Evolutionary conservation across 2,329 filamentous ascomycete genomes (phyloP), one percentile per base, ranked within the genome.

Genomic region (Zymoseptoria passerinii): DNA sequence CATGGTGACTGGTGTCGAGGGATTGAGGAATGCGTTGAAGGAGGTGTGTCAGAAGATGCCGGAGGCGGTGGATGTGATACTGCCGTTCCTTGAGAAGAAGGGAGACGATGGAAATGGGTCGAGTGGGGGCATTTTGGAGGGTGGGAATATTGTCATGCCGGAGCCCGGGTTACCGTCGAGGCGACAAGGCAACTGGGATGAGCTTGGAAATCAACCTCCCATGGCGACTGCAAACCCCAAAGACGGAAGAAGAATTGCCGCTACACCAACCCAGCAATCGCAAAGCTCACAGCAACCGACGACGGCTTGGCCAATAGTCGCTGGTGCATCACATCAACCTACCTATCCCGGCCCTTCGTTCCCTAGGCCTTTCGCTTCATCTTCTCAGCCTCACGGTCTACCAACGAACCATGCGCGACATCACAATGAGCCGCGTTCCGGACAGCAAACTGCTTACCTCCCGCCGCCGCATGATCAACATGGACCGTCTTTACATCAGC

Each of bases 11-110:
- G 55, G 60, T 9, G 54, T 52, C 1, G 55, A 55, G 3, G 53
- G 57, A 6, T 23, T 67, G 20, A 55, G 58, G 29, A 62, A 57
- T 28, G 66, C 65, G n/a, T 51, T 68, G 19, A 44, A 58, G 35
- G 63, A 63, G 35, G 62, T 67, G 16, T 64, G 62, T 54, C 61
- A 59, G 28, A 57, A 57, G 23, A 57, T 65, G 2, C 60, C 64
- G 8, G 55, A 59, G 16, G 61, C 63, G 18, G 53, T 66, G 10
- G 58, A 63, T 16, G 58, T 66, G 27, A 56, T 60, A 10, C 18
- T 57, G 16, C 60, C 64, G 3, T 55, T 65, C 13, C 29, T 65
- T 27, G 55, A 60, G 28, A 50, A 55, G n/a, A 28, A 57, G 9
- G 52, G 48, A 40, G 44, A 54, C 4, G 51, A 49, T 8, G 44